Evolutionary conservation across 768 basidiomycete genomes (phyloP).

Genomic region (Panus rudis): DNA sequence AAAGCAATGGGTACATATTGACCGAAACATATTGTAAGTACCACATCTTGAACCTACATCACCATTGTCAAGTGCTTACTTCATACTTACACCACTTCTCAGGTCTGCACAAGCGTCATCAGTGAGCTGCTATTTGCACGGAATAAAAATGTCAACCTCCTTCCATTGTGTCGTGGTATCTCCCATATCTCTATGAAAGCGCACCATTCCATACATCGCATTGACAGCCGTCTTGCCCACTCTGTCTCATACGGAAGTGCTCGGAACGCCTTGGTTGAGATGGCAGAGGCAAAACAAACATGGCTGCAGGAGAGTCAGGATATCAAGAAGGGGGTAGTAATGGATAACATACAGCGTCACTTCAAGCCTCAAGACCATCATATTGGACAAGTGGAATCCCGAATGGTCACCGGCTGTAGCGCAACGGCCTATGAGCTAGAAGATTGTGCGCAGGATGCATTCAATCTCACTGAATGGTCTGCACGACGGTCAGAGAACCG

Average conservation of each 20-base stretch:
- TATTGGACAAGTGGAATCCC: not conserved
- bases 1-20: no score
- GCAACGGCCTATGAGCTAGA: not conserved
- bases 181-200: not conserved
- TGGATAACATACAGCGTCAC: not conserved
- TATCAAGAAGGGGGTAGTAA: not conserved
- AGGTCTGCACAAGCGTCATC: not conserved
- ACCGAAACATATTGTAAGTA: no score
- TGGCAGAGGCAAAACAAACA: not conserved
- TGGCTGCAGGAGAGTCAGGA: not conserved
- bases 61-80: no score
- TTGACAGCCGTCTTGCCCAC: not conserved
- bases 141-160: not conserved
- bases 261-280: not conserved
- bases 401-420: not conserved
- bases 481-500: not conserved
- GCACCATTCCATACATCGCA: not conserved
- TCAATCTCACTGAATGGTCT: not conserved
- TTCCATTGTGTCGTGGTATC: not conserved
- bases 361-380: not conserved
- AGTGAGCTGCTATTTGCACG: not conserved
- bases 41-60: no score
- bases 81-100: no score
- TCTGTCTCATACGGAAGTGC: not conserved
- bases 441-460: not conserved